Conservation (phyloP, 225 moss, liverwort and hornwort species). For the Climacium dendroides region DNA sequence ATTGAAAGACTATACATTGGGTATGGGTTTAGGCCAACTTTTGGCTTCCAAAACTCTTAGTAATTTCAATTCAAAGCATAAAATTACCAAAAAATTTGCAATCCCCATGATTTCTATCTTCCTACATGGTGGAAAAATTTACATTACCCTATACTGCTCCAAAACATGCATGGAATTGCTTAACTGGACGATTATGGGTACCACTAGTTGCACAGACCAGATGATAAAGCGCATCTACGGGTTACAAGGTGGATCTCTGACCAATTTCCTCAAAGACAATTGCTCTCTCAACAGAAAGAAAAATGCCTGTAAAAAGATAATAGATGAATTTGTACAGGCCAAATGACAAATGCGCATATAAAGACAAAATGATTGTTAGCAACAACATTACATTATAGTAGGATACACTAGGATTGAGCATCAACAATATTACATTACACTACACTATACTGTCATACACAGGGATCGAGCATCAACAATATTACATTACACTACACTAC, state of each 20-base stretch:
- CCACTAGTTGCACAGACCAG: neutral
- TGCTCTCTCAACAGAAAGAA: neutral
- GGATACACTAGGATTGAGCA: neutral
- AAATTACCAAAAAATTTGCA: too few species aligned
- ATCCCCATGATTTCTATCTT: too few species aligned
- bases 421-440: neutral
- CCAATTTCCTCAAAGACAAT: neutral
- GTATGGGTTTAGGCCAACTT: too few species aligned
- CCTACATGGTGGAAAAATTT: neutral
- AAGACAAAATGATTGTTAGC: neutral
- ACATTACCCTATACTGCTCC: too few species aligned
- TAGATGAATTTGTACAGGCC: neutral
- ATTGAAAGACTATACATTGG: too few species aligned
- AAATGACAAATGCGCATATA: neutral
- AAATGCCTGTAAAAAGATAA: neutral
- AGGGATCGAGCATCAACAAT: neutral
- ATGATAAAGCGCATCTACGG: neutral
- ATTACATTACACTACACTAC: neutral
- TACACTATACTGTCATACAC: neutral
- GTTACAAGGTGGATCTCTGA: neutral
- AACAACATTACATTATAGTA: too few species aligned
- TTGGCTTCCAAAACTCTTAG: too few species aligned
- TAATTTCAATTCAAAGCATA: too few species aligned
- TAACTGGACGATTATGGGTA: too few species aligned
- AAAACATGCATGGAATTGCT: too few species aligned